These are phyloP conservation scores for Phragmites australis DNA, from an alignment of 176 grass and related monocot species.

Conservation along the genomic window DNA sequence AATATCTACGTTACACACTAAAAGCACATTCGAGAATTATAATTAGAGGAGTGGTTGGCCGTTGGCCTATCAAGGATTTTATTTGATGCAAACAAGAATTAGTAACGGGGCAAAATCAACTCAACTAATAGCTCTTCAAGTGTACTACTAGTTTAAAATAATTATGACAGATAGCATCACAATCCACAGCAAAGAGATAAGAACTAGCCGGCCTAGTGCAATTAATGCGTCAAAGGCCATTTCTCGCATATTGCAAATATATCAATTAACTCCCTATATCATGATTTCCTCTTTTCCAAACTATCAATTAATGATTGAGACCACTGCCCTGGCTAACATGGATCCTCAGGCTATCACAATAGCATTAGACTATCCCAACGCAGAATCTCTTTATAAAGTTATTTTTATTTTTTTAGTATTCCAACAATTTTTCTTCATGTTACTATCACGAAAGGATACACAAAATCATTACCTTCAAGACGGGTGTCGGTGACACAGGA, in stretches of 20 bases:
- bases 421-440: too few relatives aligned
- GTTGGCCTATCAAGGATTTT: background rate
- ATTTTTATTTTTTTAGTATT: too few relatives aligned
- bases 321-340: background rate
- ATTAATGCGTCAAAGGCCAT: conserved; percentile 10
- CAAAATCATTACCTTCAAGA: too few relatives aligned
- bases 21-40: background rate
- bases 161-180: background rate
- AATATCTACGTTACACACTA: too few relatives aligned
- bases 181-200: background rate
- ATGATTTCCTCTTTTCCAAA: background rate
- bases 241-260: background rate
- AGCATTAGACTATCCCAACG: too few relatives aligned
- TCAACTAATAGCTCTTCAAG: background rate
- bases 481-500: too few relatives aligned
- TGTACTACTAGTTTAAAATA: background rate
- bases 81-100: background rate
- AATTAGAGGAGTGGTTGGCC: background rate
- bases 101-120: background rate
- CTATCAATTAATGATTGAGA: background rate
- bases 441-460: too few relatives aligned
- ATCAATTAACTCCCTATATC: background rate
- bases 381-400: too few relatives aligned
- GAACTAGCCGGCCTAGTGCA: background rate
- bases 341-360: background rate